Percentiles rank a stretch among this genome's conserved stretches.
phyloP scores from a whole-genome alignment of 805 yeast species.

The Saccharomycopsis guyanensis region DNA sequence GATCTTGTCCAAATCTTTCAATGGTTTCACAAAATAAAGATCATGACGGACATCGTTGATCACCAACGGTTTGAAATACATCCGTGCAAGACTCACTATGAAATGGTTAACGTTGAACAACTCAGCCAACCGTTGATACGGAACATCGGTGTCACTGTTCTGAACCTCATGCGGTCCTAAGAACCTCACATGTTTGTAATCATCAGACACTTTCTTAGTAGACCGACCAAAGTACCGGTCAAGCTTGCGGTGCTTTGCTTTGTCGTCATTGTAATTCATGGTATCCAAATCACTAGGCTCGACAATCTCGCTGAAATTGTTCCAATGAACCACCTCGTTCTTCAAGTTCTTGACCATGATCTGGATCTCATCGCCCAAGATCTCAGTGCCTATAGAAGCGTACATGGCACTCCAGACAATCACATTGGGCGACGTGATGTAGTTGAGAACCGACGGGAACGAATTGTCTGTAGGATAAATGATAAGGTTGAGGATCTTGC shows the following conservation, averaged over 20 bases:
- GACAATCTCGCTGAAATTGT: slow-evolving; percentile 44
- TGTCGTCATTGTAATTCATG: slow-evolving; percentile 4
- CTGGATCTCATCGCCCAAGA: slow-evolving; percentile 43
- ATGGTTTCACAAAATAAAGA: slow-evolving; percentile 33
- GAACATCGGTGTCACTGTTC: slow-evolving; percentile 46
- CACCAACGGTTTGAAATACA: slow-evolving; percentile 85
- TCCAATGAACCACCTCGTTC: slow-evolving; percentile 52
- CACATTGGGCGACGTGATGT: slow-evolving; percentile 89
- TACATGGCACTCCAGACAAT: slow-evolving; percentile 83
- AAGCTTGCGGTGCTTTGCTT: not conserved
- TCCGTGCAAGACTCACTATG: slow-evolving; percentile 84
- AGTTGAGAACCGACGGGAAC: slow-evolving; percentile 70
- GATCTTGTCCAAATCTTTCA: slow-evolving; percentile 33
- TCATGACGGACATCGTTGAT: slow-evolving; percentile 75
- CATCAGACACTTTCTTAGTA: slow-evolving; percentile 23
- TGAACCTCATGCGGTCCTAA: slow-evolving; percentile 41
- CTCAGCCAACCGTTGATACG: slow-evolving; percentile 84
- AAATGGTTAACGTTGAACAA: slow-evolving; percentile 92
- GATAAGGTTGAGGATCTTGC: slow-evolving; percentile 72
- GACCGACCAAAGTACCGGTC: not conserved
- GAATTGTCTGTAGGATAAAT: slow-evolving; percentile 72
- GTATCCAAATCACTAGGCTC: slow-evolving; percentile 21
- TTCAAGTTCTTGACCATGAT: slow-evolving; percentile 55
- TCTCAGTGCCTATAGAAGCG: slow-evolving; percentile 76
- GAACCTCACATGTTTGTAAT: slow-evolving; percentile 23